phyloP scores from a whole-genome alignment of 371 early-diverging fungal species.

The Mortierella sp. region DNA sequence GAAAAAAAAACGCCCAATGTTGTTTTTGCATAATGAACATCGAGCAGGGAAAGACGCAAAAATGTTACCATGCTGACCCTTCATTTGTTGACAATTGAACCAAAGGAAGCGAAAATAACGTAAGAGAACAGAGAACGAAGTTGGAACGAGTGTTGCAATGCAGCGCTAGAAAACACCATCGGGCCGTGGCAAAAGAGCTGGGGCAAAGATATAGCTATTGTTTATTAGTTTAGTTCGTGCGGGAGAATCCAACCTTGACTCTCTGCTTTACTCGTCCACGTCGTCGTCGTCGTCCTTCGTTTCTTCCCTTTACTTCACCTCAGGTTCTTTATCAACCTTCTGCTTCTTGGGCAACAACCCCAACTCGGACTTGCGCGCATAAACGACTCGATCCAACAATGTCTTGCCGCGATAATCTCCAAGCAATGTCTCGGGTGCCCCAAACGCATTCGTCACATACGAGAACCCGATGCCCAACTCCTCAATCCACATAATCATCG shows the following conservation, averaged over 20 bases:
- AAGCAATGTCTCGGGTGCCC: slow-evolving; percentile 28
- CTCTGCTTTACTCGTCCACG: not conserved
- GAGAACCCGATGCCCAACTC: slow-evolving; percentile 68
- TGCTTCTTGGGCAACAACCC: slow-evolving; percentile 34
- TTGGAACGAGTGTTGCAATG: not conserved
- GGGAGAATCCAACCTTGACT: not conserved
- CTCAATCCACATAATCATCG: slow-evolving; percentile 67
- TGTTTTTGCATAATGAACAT: slow-evolving; percentile 1
- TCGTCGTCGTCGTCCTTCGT: not conserved
- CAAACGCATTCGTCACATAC: slow-evolving; percentile 64
- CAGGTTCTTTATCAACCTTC: not conserved
- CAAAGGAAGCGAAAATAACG: no score
- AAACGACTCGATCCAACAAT: slow-evolving; percentile 40
- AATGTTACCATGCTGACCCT: not conserved
- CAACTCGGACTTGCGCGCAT: slow-evolving; percentile 46
- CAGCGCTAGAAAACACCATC: not conserved
- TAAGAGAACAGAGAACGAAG: not conserved
- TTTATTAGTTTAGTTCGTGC: not conserved
- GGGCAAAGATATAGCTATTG: not conserved
- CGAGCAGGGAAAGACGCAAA: not conserved
- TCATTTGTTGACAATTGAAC: not conserved
- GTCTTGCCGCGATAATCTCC: slow-evolving; percentile 42
- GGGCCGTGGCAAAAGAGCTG: not conserved
- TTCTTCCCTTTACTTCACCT: slow-evolving; percentile 9
- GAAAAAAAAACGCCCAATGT: slow-evolving; percentile 5